These are phyloP conservation scores for Fusarium xylarioides DNA, from an alignment of 2,329 filamentous ascomycete species.

Conservation along the genomic window DNA sequence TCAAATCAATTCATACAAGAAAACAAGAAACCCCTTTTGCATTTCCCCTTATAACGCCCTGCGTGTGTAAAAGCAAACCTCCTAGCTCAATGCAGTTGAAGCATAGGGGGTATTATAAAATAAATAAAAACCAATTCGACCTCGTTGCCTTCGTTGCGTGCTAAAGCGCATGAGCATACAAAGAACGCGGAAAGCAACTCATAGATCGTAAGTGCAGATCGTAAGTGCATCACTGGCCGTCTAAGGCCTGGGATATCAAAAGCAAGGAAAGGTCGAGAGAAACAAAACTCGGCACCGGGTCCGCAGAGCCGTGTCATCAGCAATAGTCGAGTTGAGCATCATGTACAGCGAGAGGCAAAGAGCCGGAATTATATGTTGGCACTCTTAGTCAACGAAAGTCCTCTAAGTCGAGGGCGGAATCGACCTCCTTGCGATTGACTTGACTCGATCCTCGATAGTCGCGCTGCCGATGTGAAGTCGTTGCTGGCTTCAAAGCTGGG, in stretches of 20 bases:
- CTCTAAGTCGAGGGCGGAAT: constrained; percentile 52
- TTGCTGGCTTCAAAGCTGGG: constrained; percentile 86
- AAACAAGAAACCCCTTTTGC: constrained; percentile 35
- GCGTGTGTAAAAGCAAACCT: constrained; percentile 45
- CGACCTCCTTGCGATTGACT: constrained; percentile 59
- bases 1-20: constrained; percentile 34
- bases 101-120: constrained; percentile 28
- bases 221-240: constrained; percentile 50
- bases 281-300: constrained; percentile 38
- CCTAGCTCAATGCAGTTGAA: constrained; percentile 13
- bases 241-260: constrained; percentile 51
- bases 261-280: constrained; percentile 42
- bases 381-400: constrained; percentile 55
- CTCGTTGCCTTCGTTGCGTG: constrained; percentile 33
- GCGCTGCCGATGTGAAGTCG: constrained; percentile 91
- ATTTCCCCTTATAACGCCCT: constrained; percentile 47
- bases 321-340: constrained; percentile 34
- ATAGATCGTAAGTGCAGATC: constrained; percentile 63
- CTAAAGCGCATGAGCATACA: constrained; percentile 28
- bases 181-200: constrained; percentile 44
- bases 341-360: constrained; percentile 43
- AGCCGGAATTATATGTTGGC: constrained; percentile 47
- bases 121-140: constrained; percentile 33
- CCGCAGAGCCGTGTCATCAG: constrained; percentile 13
- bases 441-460: constrained; percentile 85